These are phyloP conservation scores for Sporothrix inflata DNA, from an alignment of 2,329 filamentous ascomycete species.

Conservation along the genomic window DNA sequence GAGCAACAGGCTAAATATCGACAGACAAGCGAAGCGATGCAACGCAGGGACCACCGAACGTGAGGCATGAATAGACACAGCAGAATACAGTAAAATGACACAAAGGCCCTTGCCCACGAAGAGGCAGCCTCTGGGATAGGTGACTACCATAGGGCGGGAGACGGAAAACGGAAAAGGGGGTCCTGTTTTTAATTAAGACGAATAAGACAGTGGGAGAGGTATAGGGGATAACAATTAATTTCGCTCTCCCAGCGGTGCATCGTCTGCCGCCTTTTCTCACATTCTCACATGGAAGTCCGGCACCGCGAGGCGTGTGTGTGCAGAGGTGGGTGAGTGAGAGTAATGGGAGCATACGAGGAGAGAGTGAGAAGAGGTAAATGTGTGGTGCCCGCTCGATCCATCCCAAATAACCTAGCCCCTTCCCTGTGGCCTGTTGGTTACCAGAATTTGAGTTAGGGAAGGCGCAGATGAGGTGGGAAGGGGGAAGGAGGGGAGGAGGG, in stretches of 20 bases:
- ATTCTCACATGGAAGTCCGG: slow-evolving; percentile 23
- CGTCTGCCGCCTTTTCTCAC: slow-evolving; percentile 14
- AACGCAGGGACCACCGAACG: background rate
- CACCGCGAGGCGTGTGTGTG: background rate
- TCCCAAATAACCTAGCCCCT: background rate
- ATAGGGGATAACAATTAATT: slow-evolving; percentile 12
- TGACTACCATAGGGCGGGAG: slow-evolving; percentile 3
- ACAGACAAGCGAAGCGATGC: background rate
- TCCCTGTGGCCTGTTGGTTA: background rate
- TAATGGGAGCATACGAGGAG: background rate
- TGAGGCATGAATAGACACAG: background rate
- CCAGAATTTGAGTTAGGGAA: background rate
- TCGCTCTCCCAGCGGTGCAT: slow-evolving; percentile 10
- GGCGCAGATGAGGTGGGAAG: background rate
- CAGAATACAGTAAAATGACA: background rate
- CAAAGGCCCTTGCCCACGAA: background rate
- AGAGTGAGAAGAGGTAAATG: background rate
- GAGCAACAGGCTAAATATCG: slow-evolving; percentile 23
- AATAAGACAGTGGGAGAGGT: background rate
- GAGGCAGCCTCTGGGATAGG: slow-evolving; percentile 19
- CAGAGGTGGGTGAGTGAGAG: background rate
- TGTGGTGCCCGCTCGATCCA: background rate
- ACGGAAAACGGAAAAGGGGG: slow-evolving; percentile 9
- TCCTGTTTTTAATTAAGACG: slow-evolving; percentile 17
- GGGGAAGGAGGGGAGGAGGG: background rate